Percentiles rank a stretch among this genome's conserved stretches.
These are phyloP conservation scores for Vishniacozyma victoriae DNA, from an alignment of 768 basidiomycete genomes.

Conservation along the genomic window DNA sequence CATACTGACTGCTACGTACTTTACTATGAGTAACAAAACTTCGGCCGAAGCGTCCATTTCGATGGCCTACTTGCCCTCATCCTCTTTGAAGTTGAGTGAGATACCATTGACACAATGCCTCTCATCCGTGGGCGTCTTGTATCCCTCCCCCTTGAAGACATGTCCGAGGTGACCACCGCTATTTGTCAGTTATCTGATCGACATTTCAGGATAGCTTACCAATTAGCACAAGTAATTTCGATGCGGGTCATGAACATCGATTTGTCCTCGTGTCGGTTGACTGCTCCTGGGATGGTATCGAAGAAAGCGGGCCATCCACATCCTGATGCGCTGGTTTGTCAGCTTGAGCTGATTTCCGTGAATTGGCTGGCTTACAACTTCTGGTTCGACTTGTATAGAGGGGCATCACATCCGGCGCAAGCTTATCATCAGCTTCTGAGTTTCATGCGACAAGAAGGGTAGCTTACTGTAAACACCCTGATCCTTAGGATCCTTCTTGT, in stretches of 20 bases:
- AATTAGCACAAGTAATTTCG: conserved; percentile 84
- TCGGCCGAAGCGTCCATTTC: neutral
- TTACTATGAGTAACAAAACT: too few species aligned
- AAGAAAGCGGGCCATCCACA: conserved; percentile 99
- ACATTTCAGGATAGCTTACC: conserved; percentile 41
- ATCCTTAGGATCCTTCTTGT: conserved; percentile 54
- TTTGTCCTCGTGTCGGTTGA: conserved; percentile 65
- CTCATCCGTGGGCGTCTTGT: conserved; percentile 62
- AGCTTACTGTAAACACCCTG: conserved; percentile 60
- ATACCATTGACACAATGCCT: conserved; percentile 64
- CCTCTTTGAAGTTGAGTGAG: conserved; percentile 64
- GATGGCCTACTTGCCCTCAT: conserved; percentile 21
- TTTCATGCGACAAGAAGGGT: neutral
- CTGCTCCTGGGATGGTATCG: conserved; percentile 87
- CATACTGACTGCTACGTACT: too few species aligned
- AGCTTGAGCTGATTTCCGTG: neutral
- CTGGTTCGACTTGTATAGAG: conserved; percentile 79
- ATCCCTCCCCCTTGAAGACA: conserved; percentile 90
- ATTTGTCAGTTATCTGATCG: conserved; percentile 1
- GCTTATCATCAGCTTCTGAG: conserved; percentile 15
- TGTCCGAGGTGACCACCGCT: conserved; percentile 85
- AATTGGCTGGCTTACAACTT: conserved; percentile 57
- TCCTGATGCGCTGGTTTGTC: conserved; percentile 57
- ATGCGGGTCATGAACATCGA: conserved; percentile 62
- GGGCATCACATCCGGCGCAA: conserved; percentile 73